These are phyloP conservation scores for Cymbopogon citratus DNA, from an alignment of 176 grass and related monocot species.

Conservation along the genomic window DNA sequence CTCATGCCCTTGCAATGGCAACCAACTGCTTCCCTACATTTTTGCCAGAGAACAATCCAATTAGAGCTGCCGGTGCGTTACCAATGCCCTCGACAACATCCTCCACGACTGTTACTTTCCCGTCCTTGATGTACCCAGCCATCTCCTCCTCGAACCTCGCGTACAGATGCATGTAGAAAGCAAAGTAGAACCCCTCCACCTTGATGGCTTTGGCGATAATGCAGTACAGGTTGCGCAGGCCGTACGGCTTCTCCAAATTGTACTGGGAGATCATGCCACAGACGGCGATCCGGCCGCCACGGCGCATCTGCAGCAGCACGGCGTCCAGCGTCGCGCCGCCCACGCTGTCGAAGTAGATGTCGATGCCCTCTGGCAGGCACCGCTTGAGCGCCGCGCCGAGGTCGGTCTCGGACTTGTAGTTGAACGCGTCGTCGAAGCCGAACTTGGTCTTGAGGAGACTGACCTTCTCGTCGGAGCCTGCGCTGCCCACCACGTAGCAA, in stretches of 20 bases:
- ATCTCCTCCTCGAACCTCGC: conserved; percentile 40
- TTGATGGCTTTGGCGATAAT: conserved; percentile 26
- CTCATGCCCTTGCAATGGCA: neutral
- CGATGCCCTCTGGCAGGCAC: conserved; percentile 49
- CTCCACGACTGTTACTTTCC: conserved; percentile 39
- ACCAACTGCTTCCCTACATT: conserved; percentile 63
- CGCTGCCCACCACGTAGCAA: conserved; percentile 61
- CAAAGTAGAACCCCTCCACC: conserved; percentile 37
- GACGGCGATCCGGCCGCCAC: conserved; percentile 18
- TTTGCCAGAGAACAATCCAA: conserved; percentile 47
- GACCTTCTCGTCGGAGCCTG: conserved; percentile 57
- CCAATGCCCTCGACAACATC: conserved; percentile 56
- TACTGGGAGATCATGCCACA: conserved; percentile 68
- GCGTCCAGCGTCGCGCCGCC: conserved; percentile 46
- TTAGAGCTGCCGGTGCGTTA: conserved; percentile 34
- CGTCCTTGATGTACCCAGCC: conserved; percentile 25
- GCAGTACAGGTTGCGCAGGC: conserved; percentile 31
- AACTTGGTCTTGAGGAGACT: conserved; percentile 42
- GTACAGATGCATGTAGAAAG: conserved; percentile 16
- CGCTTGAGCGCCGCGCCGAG: conserved; percentile 23
- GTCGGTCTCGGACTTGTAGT: conserved; percentile 48
- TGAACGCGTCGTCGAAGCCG: conserved; percentile 61
- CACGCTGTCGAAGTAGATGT: conserved; percentile 65
- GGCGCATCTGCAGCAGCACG: conserved; percentile 39
- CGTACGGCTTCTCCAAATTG: conserved; percentile 30